A percentile compares a stretch with the other conserved stretches of the same genome.
Evolutionary conservation across 768 basidiomycete species (phyloP).

Genomic region (Kwoniella sp.): DNA sequence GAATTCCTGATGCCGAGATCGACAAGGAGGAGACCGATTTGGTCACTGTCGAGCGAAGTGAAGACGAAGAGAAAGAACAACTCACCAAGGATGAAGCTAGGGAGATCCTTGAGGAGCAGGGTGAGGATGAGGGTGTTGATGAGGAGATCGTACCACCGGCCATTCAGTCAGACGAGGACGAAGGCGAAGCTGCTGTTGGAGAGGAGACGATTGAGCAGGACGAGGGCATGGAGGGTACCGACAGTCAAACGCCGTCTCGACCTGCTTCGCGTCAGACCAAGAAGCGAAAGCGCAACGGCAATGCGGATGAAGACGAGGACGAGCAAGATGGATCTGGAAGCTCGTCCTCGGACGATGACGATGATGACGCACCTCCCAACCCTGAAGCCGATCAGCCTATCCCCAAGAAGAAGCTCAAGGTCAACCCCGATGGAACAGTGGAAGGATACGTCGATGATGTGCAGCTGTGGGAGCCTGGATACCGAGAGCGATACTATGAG

Average conservation of each 20-base stretch:
- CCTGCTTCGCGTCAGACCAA: slow-evolving; percentile 58
- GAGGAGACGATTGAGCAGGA: slow-evolving; percentile 29
- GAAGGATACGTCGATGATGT: slow-evolving; percentile 86
- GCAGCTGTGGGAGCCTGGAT: slow-evolving; percentile 93
- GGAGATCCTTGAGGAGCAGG: slow-evolving; percentile 33
- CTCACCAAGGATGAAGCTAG: slow-evolving; percentile 30
- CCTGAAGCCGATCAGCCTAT: slow-evolving; percentile 54
- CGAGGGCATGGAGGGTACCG: slow-evolving; percentile 13
- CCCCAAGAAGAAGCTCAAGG: slow-evolving; percentile 66
- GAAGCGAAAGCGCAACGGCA: slow-evolving; percentile 38
- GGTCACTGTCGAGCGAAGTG: slow-evolving; percentile 24
- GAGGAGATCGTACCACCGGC: slow-evolving; percentile 22
- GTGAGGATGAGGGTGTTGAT: slow-evolving; percentile 40
- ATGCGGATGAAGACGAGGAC: slow-evolving; percentile 33
- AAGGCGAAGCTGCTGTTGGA: slow-evolving; percentile 28
- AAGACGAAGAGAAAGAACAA: slow-evolving; percentile 35
- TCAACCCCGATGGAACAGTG: slow-evolving; percentile 88
- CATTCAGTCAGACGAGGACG: slow-evolving; percentile 25
- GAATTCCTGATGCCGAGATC: slow-evolving; percentile 11
- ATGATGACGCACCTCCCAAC: slow-evolving; percentile 47
- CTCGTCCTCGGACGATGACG: slow-evolving; percentile 33
- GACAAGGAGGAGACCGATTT: slow-evolving; percentile 22
- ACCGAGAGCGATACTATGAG: slow-evolving; percentile 89
- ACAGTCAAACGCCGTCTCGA: slow-evolving; percentile 46
- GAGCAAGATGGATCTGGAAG: slow-evolving; percentile 52